Evolutionary conservation across 148 eudicot species (phyloP).

Genomic region (Camellia granthamiana): DNA sequence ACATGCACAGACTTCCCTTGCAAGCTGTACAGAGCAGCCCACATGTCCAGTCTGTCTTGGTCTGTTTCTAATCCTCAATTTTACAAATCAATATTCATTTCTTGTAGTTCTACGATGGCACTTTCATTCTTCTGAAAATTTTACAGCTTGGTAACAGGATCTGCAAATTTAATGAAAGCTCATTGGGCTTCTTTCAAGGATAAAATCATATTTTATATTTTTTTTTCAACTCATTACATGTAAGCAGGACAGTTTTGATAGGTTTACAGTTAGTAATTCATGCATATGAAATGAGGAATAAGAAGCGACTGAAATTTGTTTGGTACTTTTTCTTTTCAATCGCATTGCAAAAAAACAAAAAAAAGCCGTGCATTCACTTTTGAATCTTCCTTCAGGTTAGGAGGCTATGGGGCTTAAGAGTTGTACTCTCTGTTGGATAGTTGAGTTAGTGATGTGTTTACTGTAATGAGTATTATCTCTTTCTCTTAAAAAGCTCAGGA

Average conservation of each 20-base stretch:
- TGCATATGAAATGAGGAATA: background rate
- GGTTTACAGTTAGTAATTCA: background rate
- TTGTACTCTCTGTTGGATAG: background rate
- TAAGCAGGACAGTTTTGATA: background rate
- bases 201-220: background rate
- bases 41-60: constrained; percentile 94
- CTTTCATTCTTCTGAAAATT: background rate
- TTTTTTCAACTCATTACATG: background rate
- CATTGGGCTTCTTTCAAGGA: background rate
- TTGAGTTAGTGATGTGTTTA: background rate
- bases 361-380: no score
- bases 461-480: background rate
- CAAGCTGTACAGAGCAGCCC: constrained; percentile 75
- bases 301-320: background rate
- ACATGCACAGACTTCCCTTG: constrained; percentile 55
- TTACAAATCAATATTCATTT: background rate
- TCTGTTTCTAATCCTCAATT: constrained; percentile 24
- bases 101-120: background rate
- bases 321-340: background rate
- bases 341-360: no score
- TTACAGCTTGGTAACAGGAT: background rate
- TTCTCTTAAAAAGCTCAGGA: background rate
- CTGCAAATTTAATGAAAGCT: background rate
- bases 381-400: background rate
- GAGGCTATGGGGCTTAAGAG: background rate